These are phyloP conservation scores for Aspergillus pseudoviridinutans DNA, from an alignment of 2,329 filamentous ascomycete species.

Conservation along the genomic window DNA sequence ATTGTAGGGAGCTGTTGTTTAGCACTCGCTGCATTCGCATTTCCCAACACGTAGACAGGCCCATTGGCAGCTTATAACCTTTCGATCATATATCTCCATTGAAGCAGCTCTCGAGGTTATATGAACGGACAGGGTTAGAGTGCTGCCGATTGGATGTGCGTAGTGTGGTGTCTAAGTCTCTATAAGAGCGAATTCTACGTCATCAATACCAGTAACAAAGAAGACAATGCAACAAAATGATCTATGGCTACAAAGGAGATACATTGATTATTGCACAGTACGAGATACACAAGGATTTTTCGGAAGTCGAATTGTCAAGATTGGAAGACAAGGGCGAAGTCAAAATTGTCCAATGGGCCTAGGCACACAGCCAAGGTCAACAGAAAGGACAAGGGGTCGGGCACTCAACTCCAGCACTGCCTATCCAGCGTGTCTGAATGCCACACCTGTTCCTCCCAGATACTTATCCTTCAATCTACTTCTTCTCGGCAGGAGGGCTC, in stretches of 20 bases:
- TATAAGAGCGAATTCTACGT: neutral
- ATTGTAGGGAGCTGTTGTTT: neutral
- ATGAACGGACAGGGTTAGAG: neutral
- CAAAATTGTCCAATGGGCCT: conserved; percentile 11
- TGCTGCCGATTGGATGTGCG: neutral
- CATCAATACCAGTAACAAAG: neutral
- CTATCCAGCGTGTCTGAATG: conserved; percentile 17
- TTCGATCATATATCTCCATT: neutral
- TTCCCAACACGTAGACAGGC: neutral
- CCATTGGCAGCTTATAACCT: neutral
- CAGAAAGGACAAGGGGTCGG: conserved; percentile 8
- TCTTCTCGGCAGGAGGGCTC: conserved; percentile 45
- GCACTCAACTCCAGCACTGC: conserved; percentile 6
- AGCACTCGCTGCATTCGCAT: neutral
- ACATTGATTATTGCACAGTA: conserved; percentile 44
- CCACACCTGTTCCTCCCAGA: conserved; percentile 22
- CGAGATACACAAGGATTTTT: conserved; percentile 38
- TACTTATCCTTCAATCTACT: conserved; percentile 22
- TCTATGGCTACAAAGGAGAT: conserved; percentile 42
- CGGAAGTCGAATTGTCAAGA: conserved; percentile 28
- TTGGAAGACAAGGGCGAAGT: conserved; percentile 22
- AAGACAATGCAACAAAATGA: conserved; percentile 19
- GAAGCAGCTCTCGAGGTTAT: neutral
- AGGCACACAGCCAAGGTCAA: conserved; percentile 15
- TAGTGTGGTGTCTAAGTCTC: neutral